phyloP scores from a whole-genome alignment of 768 basidiomycete genomes.

The Boletus fagicola region DNA sequence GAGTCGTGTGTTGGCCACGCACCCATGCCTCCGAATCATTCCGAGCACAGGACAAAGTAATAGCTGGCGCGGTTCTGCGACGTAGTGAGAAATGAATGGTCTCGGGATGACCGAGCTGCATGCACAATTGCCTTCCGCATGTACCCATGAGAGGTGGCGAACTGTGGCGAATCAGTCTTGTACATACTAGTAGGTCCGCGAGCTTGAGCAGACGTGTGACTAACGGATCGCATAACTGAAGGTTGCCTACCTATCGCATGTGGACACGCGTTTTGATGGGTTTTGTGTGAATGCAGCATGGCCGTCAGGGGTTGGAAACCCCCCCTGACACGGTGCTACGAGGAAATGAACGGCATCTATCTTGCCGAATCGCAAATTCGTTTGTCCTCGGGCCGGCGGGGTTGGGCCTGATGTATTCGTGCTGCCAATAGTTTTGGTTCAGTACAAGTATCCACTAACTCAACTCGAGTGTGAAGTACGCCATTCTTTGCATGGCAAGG shows the following conservation, averaged over 20 bases:
- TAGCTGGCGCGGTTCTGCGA: neutral
- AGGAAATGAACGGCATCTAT: constrained; percentile 29
- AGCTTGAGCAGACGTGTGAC: neutral
- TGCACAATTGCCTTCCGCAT: neutral
- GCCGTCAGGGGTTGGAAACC: constrained; percentile 21
- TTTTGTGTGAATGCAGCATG: constrained; percentile 22
- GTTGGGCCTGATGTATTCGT: constrained; percentile 8
- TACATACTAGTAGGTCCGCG: neutral
- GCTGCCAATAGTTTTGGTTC: neutral
- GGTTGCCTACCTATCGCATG: constrained; percentile 9
- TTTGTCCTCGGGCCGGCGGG: constrained; percentile 10
- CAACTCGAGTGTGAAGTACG: neutral
- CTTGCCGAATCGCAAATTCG: constrained; percentile 19
- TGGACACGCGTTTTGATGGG: constrained; percentile 23
- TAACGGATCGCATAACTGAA: neutral
- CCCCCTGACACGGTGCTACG: constrained; percentile 14
- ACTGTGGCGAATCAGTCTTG: constrained; percentile 5
- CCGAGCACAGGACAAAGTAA: neutral
- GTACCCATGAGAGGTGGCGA: neutral
- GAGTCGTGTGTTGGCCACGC: constrained; percentile 15
- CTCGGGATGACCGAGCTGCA: neutral
- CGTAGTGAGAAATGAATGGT: neutral
- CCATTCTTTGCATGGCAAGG: neutral
- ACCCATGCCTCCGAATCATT: neutral
- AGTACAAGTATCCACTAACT: neutral